Evolutionary conservation across 257 asterid genomes (phyloP).

Genomic region (Ophiorrhiza pumila): DNA sequence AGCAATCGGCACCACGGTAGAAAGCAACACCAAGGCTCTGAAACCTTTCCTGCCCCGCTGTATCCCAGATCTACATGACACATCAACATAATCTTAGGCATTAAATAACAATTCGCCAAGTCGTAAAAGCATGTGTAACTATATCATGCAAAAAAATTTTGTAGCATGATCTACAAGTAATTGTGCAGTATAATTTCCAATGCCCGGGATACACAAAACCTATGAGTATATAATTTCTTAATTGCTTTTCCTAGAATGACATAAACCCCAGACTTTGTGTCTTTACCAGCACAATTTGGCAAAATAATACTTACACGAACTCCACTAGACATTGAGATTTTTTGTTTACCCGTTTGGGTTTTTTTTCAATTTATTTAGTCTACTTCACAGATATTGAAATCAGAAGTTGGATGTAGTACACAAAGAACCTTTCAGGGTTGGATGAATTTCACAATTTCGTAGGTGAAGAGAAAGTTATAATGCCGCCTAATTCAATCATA

Average conservation of each 20-base stretch:
- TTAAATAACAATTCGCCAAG: not conserved
- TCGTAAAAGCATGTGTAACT: not conserved
- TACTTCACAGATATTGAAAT: not conserved
- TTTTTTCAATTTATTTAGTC: no score
- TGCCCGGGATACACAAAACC: not conserved
- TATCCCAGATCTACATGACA: conserved; percentile 85
- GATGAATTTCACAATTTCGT: not conserved
- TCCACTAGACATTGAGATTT: not conserved
- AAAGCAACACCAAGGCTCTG: conserved; percentile 99
- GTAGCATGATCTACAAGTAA: not conserved
- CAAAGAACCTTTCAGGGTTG: not conserved
- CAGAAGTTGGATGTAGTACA: not conserved
- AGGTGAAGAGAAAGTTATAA: not conserved
- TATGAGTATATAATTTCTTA: not conserved
- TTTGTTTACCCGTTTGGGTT: no score
- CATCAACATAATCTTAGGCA: not conserved
- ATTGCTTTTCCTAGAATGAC: not conserved
- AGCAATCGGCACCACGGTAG: conserved; percentile 99
- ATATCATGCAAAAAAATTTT: not conserved
- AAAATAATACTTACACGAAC: not conserved
- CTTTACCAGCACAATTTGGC: not conserved
- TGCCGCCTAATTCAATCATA: conserved; percentile 19
- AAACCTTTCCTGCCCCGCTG: conserved; percentile 99
- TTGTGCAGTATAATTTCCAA: not conserved
- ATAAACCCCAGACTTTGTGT: not conserved